Evolutionary conservation across 2,329 filamentous ascomycete genomes (phyloP).

Genomic region (Penicillium sp.): DNA sequence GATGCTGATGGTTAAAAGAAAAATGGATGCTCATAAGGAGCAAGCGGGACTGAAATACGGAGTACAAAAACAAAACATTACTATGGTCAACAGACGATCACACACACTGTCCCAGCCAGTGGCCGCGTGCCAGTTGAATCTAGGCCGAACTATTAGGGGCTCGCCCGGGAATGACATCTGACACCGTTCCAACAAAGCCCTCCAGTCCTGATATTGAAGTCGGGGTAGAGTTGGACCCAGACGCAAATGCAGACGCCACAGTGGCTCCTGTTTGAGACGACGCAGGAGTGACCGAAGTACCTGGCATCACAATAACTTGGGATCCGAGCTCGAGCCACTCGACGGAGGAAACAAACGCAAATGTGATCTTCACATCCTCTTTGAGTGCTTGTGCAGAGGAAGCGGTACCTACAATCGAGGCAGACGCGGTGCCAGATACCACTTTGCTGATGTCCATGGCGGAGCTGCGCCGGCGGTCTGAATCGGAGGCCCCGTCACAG

Average conservation of each 20-base stretch:
- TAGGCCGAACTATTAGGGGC: too few species aligned
- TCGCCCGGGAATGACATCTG: slow-evolving; percentile 30
- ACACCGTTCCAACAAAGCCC: slow-evolving; percentile 59
- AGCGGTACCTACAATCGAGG: slow-evolving; percentile 1
- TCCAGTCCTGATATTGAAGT: slow-evolving; percentile 56
- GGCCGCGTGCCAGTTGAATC: neutral
- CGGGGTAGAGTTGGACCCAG: slow-evolving; percentile 38
- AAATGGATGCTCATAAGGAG: neutral
- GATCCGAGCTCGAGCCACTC: slow-evolving; percentile 61
- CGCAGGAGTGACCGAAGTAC: slow-evolving; percentile 47
- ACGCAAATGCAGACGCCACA: slow-evolving; percentile 51
- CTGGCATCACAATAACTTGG: slow-evolving; percentile 62
- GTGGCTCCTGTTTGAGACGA: slow-evolving; percentile 49
- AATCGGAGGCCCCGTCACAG: neutral
- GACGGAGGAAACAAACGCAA: slow-evolving; percentile 58
- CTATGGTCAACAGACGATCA: neutral
- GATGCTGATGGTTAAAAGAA: neutral
- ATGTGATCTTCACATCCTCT: slow-evolving; percentile 50
- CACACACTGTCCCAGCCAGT: neutral
- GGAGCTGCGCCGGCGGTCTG: slow-evolving; percentile 8
- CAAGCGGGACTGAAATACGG: neutral
- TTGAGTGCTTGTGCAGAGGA: slow-evolving; percentile 19
- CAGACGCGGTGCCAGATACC: slow-evolving; percentile 15
- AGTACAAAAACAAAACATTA: neutral
- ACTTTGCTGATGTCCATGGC: slow-evolving; percentile 31